Evolutionary conservation across 768 basidiomycete species (phyloP), one percentile per base, ranked within the genome.

Genomic region (Termitomyces sp.): DNA sequence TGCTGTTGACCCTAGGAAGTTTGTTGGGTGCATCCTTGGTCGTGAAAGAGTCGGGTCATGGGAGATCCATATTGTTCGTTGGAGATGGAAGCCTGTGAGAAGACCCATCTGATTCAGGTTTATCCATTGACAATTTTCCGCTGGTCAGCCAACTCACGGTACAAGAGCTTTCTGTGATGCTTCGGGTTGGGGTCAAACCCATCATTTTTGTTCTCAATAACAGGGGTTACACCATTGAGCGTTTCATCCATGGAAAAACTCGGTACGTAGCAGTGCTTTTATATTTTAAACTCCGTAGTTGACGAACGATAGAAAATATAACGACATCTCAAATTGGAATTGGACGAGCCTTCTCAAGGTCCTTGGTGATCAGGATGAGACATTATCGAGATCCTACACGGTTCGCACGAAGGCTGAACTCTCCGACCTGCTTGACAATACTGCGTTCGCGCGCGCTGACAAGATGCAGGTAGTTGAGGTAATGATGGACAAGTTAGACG

Each of bases 141-240:
- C 59, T 5, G 45, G 44, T 7, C 55, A 89, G 87, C 46, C 90
- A 92, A 74, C 72, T 92, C 20, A 86, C 87, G 0, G 85, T 90
- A 5, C 93, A 95, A 71, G 92, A 95, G 66, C 69, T 93, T 14
- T 89, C 91, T 5, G 87, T 89, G 0, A 95, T 96, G 89, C 81
- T 95, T 46, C 81, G 80, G 42, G 71, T 82, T 55, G 82, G 80
- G 8, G 69, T 95, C 34, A 87, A 80, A 62, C 95, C 96, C 5
- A 91, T 94, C 70, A 79, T 95, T 33, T 95, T 95, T 71, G 76
- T 93, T 20, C 71, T 93, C 49, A 92, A 92, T 70, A 93, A 92
- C 69, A 77, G 75, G 18, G 89, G 91, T 0, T 96, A 96, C 73
- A 90, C 90, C 20, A 93, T 98, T 53, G 95, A 98, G 75, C 82